Base-by-base conservation (phyloP, 2,329 filamentous ascomycete genomes). In the Colletotrichum euphorbiae region DNA sequence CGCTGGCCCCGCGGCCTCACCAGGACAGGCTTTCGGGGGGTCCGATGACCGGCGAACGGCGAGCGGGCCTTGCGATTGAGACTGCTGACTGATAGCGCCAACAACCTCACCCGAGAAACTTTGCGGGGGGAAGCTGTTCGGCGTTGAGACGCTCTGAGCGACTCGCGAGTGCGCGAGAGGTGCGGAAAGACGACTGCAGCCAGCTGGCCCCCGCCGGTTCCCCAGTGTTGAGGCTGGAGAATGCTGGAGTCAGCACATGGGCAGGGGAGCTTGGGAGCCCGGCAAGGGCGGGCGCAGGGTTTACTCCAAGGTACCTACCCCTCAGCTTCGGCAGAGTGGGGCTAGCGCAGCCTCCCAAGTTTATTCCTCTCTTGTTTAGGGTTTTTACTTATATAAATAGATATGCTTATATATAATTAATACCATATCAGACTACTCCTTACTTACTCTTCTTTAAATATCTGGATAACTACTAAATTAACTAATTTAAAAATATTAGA, bases 71-170 rank as follows among this genome's bases (percentile, higher is more conserved):
- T 46, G 42, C 55, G 19, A 33, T 58, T 46, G 55, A 58, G 19
- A 13, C 42, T 19, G 55, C 55, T 58, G 21, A 54, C 51, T 36
- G n/a, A 28, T 28, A 7, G 28, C 28, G 28, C 6, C 28, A 8
- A 6, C 28, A 28, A 28, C 28, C 28, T 28, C 28, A 28, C 28
- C 28, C 6, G 28, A 28, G 28, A 8, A 28, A 28, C 28, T 28
- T 28, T 24, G 28, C n/a, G n/a, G n/a, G n/a, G 52, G 28, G 28
- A 28, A 31, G 38, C 24, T 31, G 36, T 28, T 24, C 98, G 86
- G 21, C 92, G 87, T 77, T 91, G 84, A 1, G 89, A 87, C 0
- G 89, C 89, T 11, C 83, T 80, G 0, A 80, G 69, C 89, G n/a
- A n/a, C n/a, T n/a, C n/a, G n/a, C n/a, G 80, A 98, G 89, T 48